A percentile compares a stretch with the other conserved stretches of the same genome.
phyloP scores from a whole-genome alignment of 148 eudicot species.

The Arctostaphylos glauca region DNA sequence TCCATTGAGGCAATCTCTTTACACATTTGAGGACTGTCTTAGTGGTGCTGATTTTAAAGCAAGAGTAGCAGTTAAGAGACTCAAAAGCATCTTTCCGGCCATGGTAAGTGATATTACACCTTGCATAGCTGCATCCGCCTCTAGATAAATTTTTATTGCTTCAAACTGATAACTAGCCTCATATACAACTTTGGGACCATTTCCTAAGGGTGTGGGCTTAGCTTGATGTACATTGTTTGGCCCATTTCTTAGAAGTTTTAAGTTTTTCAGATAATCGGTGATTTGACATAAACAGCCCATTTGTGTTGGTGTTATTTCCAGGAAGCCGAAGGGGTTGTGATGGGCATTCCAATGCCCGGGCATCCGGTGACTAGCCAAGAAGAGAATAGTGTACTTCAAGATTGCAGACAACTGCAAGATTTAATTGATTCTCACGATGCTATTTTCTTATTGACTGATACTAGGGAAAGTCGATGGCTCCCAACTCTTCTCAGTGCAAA shows the following conservation, averaged over 20 bases:
- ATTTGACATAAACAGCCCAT: neutral
- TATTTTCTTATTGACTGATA: conserved; percentile 84
- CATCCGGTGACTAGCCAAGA: conserved; percentile 75
- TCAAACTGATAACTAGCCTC: neutral
- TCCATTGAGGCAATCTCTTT: conserved; percentile 90
- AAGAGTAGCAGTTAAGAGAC: conserved; percentile 64
- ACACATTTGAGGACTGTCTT: conserved; percentile 78
- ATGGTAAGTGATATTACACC: conserved; percentile 47
- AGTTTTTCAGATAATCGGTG: neutral
- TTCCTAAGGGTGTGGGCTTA: neutral
- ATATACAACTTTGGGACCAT: neutral
- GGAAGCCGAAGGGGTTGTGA: conserved; percentile 90
- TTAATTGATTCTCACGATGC: conserved; percentile 82
- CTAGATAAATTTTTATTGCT: neutral
- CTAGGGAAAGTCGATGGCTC: conserved; percentile 98
- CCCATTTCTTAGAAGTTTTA: neutral
- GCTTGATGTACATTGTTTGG: neutral
- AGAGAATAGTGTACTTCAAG: conserved; percentile 63
- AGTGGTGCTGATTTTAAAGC: conserved; percentile 87
- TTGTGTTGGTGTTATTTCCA: conserved; percentile 23
- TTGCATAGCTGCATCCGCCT: neutral
- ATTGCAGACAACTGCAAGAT: conserved; percentile 61
- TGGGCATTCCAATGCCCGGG: conserved; percentile 98
- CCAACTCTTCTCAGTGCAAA: conserved; percentile 74
- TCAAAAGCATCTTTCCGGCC: conserved; percentile 70